These are phyloP conservation scores for Wickerhamiella galacta DNA, from an alignment of 805 yeast genomes.

Conservation along the genomic window DNA sequence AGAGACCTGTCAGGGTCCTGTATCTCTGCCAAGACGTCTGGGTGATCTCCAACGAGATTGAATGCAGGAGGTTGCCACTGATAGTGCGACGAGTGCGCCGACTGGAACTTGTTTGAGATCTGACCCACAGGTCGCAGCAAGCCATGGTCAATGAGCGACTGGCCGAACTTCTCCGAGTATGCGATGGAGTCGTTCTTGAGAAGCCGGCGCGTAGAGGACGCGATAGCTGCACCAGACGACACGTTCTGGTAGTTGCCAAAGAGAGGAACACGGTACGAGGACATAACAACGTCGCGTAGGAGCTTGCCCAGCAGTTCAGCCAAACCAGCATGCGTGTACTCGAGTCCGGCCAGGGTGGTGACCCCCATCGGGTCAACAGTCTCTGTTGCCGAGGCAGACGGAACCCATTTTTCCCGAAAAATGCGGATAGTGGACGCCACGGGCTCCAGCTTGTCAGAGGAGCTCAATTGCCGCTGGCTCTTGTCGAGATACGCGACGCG, in stretches of 20 bases:
- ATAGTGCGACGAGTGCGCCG: constrained; percentile 50
- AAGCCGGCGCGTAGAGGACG: constrained; percentile 39
- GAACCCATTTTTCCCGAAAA: constrained; percentile 4
- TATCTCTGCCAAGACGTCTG: neutral
- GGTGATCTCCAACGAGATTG: constrained; percentile 6
- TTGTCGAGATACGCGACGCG: constrained; percentile 52
- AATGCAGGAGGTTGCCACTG: constrained; percentile 33
- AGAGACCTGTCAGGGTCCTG: neutral
- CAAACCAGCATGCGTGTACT: constrained; percentile 23
- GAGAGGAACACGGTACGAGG: constrained; percentile 45
- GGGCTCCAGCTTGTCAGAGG: constrained; percentile 5
- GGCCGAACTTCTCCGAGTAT: constrained; percentile 59
- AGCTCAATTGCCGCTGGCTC: constrained; percentile 50
- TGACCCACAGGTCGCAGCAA: constrained; percentile 48
- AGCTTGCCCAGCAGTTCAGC: constrained; percentile 28
- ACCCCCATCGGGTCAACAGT: neutral
- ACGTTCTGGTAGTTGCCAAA: constrained; percentile 49
- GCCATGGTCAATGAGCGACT: constrained; percentile 46
- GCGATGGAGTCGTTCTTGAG: constrained; percentile 34
- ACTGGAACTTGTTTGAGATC: constrained; percentile 33
- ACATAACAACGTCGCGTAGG: constrained; percentile 32
- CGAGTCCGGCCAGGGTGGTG: constrained; percentile 18
- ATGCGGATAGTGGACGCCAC: constrained; percentile 6
- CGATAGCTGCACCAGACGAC: constrained; percentile 43
- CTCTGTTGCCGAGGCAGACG: neutral